Base-by-base conservation (phyloP, 2,329 filamentous ascomycete species). In the Aplosporella prunicola region DNA sequence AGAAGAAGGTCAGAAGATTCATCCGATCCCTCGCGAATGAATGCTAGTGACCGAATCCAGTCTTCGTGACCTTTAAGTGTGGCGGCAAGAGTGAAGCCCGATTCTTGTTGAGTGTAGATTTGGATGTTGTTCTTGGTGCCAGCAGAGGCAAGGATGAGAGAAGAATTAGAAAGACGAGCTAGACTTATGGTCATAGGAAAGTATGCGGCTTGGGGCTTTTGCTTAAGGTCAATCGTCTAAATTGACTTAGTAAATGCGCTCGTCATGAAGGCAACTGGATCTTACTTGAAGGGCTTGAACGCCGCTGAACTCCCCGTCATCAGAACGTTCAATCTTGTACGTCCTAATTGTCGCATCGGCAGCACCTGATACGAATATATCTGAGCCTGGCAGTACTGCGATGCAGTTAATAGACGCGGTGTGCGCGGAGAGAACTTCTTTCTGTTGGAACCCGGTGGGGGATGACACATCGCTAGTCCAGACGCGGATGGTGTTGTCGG, bases 1-100 rank as follows among this genome's bases (percentile, higher is more conserved):
- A 98, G 71, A 15, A 96, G 62, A 4, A 93, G 56, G 55, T 95
- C 88, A 35, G 74, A 74, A 0, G 64, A 58, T 1, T 61, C 47
- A 15, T 63, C 62, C 2, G 37, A 22, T 2, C 64, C 54, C 52
- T 91, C 83, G 42, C 66, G 66, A 1, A 76, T 74, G 47, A 98
- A 91, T 45, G 80, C 80, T 9, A 98, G 68, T 10, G 86, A 89
- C 32, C 89, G 73, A 31, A 98, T 78, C 91, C 91, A 98, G 40
- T 84, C 89, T 61, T 98, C 91, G 51, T 98, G 91, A 3, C 91
- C 91, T 1, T 77, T 72, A 14, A 98, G 71, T 0, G 79, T 88
- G 9, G 87, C 82, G 43, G 82, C 79, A 6, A 82, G 69, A 18
- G 71, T 67, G 49, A 94, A 94, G 1, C 72, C 61, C 5, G 57